Conservation (phyloP, 139 green algal genomes). For the Yamagishiella unicocca region DNA sequence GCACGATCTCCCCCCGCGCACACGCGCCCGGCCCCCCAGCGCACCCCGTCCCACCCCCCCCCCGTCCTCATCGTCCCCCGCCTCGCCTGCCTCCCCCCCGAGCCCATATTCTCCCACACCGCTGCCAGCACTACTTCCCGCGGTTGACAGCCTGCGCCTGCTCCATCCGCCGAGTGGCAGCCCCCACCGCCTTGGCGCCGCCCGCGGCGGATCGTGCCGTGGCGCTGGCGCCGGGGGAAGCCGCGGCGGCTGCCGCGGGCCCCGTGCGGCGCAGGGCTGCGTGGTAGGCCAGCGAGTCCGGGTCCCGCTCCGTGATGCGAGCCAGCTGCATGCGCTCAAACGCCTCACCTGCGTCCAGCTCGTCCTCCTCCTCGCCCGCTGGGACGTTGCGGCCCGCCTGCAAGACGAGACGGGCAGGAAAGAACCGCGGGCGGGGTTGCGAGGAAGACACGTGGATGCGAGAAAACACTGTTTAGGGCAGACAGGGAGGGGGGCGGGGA, state of each 20-base stretch:
- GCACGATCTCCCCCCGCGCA: too few species aligned
- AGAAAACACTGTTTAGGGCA: too few species aligned
- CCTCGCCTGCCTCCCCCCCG: too few species aligned
- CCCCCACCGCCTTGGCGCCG: conserved; percentile 40
- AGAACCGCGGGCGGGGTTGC: too few species aligned
- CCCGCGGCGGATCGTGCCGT: too few species aligned
- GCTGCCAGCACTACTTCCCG: too few species aligned
- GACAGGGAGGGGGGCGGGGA: too few species aligned
- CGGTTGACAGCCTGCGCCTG: conserved; percentile 8
- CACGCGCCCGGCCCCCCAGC: too few species aligned
- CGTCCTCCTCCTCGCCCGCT: conserved; percentile 49
- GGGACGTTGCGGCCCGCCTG: not conserved
- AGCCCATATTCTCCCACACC: too few species aligned
- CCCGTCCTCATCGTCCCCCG: not conserved
- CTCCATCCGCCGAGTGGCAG: conserved; percentile 31
- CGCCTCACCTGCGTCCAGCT: conserved; percentile 70
- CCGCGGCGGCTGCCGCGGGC: not conserved
- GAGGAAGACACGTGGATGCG: too few species aligned
- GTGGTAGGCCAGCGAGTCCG: conserved; percentile 68
- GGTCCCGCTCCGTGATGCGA: conserved; percentile 62
- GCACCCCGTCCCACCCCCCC: not conserved
- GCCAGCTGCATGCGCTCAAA: conserved; percentile 77
- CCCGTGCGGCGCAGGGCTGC: conserved; percentile 30
- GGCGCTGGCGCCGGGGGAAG: not conserved
- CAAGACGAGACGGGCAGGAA: too few species aligned